A percentile compares a stretch with the other conserved stretches of the same genome.
These are phyloP conservation scores for Boletus subcaerulescens DNA, from an alignment of 768 basidiomycete genomes.

Conservation along the genomic window DNA sequence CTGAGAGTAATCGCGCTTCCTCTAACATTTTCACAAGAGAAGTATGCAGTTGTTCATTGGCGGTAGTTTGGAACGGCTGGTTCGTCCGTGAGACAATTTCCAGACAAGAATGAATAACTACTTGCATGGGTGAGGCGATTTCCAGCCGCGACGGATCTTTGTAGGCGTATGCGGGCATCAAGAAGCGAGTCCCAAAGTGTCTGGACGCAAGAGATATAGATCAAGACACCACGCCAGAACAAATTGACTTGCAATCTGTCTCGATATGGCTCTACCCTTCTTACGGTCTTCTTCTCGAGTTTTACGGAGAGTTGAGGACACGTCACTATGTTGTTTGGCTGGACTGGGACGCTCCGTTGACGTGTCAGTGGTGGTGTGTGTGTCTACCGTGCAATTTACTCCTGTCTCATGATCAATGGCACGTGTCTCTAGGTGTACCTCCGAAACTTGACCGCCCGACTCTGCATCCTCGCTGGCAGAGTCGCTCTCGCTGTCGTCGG, in stretches of 20 bases:
- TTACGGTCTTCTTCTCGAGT: conserved; percentile 65
- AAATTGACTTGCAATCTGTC: conserved; percentile 67
- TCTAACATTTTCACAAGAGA: conserved; percentile 53
- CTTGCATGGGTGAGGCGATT: conserved; percentile 67
- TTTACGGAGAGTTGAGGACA: conserved; percentile 52
- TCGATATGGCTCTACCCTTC: conserved; percentile 82
- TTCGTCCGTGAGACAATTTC: conserved; percentile 13
- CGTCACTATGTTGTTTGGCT: conserved; percentile 34
- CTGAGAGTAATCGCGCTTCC: conserved; percentile 58
- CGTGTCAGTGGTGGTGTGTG: conserved; percentile 11
- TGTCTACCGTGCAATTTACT: conserved; percentile 8
- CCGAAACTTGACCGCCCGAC: conserved; percentile 22
- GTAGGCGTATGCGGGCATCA: conserved; percentile 88
- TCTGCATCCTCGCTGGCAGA: conserved; percentile 13
- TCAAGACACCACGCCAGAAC: conserved; percentile 1
- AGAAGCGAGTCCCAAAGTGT: conserved; percentile 82
- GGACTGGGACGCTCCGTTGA: conserved; percentile 4
- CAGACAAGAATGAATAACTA: conserved; percentile 6
- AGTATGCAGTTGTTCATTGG: conserved; percentile 39
- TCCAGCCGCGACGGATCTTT: conserved; percentile 68
- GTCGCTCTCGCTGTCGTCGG: conserved; percentile 14
- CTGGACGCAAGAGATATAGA: conserved; percentile 37
- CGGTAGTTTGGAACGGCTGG: conserved; percentile 33
- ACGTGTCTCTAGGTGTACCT: conserved; percentile 1
- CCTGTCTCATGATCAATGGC: conserved; percentile 12